These are phyloP conservation scores for Yamadazyma kitorensis DNA, from an alignment of 805 yeast genomes.

Conservation along the genomic window DNA sequence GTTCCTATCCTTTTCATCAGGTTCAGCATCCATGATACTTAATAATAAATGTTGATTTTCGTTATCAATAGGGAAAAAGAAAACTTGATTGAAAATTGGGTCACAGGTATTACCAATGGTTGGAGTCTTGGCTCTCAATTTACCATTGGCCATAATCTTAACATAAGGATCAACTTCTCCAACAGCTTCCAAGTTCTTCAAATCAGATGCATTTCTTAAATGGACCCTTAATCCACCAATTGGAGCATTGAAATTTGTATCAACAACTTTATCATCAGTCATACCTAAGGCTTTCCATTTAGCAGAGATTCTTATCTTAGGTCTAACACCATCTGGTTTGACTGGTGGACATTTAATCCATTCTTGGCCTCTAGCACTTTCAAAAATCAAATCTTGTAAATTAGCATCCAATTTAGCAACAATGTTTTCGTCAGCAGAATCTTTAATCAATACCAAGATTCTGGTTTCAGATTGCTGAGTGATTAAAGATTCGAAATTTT, in stretches of 20 bases:
- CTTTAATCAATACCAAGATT: constrained; percentile 57
- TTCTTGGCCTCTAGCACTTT: constrained; percentile 47
- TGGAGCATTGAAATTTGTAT: constrained; percentile 50
- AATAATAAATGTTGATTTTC: constrained; percentile 58
- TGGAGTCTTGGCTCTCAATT: constrained; percentile 51
- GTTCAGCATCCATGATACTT: constrained; percentile 66
- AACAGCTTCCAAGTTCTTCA: constrained; percentile 58
- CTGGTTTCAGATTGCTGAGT: constrained; percentile 57
- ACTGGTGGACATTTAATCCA: constrained; percentile 49
- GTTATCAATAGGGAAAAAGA: constrained; percentile 59
- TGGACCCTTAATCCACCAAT: constrained; percentile 66
- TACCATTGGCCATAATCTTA: constrained; percentile 56
- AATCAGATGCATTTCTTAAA: constrained; percentile 49
- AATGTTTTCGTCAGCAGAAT: constrained; percentile 51
- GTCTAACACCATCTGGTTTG: constrained; percentile 32
- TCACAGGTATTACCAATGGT: constrained; percentile 51
- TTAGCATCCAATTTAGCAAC: constrained; percentile 54
- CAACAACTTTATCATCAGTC: constrained; percentile 44
- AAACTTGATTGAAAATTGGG: constrained; percentile 59
- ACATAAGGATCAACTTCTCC: constrained; percentile 79
- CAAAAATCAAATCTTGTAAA: constrained; percentile 54
- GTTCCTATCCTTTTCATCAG: constrained; percentile 57
- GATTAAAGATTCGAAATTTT: constrained; percentile 57
- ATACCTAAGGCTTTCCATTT: constrained; percentile 70
- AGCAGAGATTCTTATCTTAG: constrained; percentile 51